Percentiles rank a stretch among this genome's conserved stretches.
These are phyloP conservation scores for Clarkia xantiana DNA, from an alignment of 345 rosid genomes.

Conservation along the genomic window DNA sequence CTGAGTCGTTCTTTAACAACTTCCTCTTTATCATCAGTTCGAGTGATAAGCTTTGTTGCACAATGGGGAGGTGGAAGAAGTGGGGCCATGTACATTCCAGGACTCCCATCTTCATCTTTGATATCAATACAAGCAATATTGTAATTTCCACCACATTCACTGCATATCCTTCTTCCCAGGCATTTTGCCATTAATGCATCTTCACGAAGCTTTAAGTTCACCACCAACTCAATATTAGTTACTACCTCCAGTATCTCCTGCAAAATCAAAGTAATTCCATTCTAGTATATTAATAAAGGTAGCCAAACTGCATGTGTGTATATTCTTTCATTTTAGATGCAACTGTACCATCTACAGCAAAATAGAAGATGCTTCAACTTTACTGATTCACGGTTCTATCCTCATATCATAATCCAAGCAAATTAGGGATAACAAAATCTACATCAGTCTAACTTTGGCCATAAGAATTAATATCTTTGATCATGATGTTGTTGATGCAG, in stretches of 20 bases:
- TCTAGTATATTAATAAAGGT: not conserved
- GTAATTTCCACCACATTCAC: conserved; percentile 80
- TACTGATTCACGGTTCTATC: no score
- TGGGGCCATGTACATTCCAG: conserved; percentile 85
- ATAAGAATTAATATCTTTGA: no score
- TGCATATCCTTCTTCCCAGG: conserved; percentile 87
- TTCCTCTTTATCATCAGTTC: conserved; percentile 86
- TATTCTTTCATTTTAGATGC: no score
- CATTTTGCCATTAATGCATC: conserved; percentile 91
- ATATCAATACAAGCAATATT: conserved; percentile 80
- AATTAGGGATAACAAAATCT: no score
- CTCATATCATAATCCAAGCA: no score
- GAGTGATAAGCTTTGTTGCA: conserved; percentile 63
- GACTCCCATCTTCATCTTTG: conserved; percentile 60
- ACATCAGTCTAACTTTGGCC: no score
- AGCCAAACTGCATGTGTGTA: not conserved
- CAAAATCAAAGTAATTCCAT: conserved; percentile 5
- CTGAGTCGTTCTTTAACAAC: conserved; percentile 78
- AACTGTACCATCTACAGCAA: no score
- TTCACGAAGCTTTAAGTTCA: conserved; percentile 74
- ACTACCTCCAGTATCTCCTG: conserved; percentile 94
- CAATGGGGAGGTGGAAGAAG: conserved; percentile 92
- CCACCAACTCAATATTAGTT: conserved; percentile 61
- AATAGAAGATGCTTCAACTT: no score
- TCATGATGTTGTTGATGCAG: no score